phyloP scores from a whole-genome alignment of 1,284 basidiomycete genomes.

The Sanguinoderma infundibulare region DNA sequence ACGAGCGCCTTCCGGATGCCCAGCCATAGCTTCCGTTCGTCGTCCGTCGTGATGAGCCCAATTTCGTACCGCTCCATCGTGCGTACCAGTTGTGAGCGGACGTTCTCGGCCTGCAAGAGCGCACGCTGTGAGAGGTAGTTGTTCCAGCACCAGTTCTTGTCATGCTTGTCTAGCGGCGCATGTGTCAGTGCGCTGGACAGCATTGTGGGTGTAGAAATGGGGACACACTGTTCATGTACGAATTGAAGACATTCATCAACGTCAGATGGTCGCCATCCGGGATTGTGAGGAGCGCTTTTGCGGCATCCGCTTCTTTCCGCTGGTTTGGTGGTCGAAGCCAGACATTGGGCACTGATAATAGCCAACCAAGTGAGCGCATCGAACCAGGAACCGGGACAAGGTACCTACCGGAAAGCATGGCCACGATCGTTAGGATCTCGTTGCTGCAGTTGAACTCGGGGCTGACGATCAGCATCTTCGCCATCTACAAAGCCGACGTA shows the following conservation, averaged over 20 bases:
- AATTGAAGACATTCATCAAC: conserved; percentile 94
- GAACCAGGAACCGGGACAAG: background rate
- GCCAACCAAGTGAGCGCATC: background rate
- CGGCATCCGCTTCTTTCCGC: conserved; percentile 89
- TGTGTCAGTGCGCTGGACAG: conserved; percentile 4
- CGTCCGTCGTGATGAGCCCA: conserved; percentile 77
- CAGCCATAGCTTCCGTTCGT: conserved; percentile 80
- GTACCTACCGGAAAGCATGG: conserved; percentile 88
- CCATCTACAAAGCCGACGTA: conserved; percentile 52
- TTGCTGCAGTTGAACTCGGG: conserved; percentile 97
- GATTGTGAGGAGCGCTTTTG: conserved; percentile 88
- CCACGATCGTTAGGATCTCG: conserved; percentile 93
- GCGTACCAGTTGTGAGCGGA: conserved; percentile 89
- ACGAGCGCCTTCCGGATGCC: conserved; percentile 88
- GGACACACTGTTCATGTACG: conserved; percentile 82
- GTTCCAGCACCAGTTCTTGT: conserved; percentile 92
- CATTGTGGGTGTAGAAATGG: background rate
- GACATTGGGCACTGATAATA: conserved; percentile 81
- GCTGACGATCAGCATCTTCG: conserved; percentile 94
- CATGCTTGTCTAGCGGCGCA: conserved; percentile 58
- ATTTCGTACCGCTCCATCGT: conserved; percentile 95
- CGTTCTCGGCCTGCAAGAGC: conserved; percentile 92
- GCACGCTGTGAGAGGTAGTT: conserved; percentile 90
- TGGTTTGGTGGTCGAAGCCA: conserved; percentile 92
- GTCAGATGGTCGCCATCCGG: conserved; percentile 98